phyloP scores from a whole-genome alignment of 805 yeast genomes.

The Hanseniaspora osmophila region DNA sequence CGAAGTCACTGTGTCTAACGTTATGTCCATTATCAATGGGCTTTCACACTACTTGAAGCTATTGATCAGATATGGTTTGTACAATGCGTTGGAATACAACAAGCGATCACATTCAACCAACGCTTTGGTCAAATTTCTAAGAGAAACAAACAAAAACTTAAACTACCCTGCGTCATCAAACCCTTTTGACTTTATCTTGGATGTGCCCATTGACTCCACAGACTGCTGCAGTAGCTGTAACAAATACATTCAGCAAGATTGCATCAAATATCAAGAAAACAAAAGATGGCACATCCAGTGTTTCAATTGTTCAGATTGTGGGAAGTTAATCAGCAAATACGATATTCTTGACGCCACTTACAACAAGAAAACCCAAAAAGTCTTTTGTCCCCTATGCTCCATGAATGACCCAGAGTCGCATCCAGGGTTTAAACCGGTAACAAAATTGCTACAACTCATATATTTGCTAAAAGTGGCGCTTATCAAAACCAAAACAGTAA shows the following conservation, averaged over 20 bases:
- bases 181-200: constrained; percentile 26
- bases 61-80: constrained; percentile 65
- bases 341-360: constrained; percentile 36
- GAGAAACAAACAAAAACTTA: constrained; percentile 36
- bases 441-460: constrained; percentile 59
- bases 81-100: constrained; percentile 59
- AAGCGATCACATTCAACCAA: constrained; percentile 39
- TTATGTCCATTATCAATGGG: constrained; percentile 74
- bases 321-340: constrained; percentile 24
- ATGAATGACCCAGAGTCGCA: constrained; percentile 33
- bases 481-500: constrained; percentile 52
- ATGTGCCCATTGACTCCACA: constrained; percentile 45
- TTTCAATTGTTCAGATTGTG: constrained; percentile 51
- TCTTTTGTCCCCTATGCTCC: constrained; percentile 54
- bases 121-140: constrained; percentile 51
- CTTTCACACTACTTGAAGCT: constrained; percentile 86
- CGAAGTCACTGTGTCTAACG: constrained; percentile 34
- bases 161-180: constrained; percentile 20
- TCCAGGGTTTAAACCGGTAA: constrained; percentile 45
- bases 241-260: constrained; percentile 72
- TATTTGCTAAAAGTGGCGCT: constrained; percentile 75
- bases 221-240: constrained; percentile 65
- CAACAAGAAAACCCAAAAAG: constrained; percentile 21
- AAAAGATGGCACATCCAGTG: constrained; percentile 77
- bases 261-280: constrained; percentile 39